These are phyloP conservation scores for Diplocarpon rosae DNA, from an alignment of 2,329 filamentous ascomycete species.

Conservation along the genomic window DNA sequence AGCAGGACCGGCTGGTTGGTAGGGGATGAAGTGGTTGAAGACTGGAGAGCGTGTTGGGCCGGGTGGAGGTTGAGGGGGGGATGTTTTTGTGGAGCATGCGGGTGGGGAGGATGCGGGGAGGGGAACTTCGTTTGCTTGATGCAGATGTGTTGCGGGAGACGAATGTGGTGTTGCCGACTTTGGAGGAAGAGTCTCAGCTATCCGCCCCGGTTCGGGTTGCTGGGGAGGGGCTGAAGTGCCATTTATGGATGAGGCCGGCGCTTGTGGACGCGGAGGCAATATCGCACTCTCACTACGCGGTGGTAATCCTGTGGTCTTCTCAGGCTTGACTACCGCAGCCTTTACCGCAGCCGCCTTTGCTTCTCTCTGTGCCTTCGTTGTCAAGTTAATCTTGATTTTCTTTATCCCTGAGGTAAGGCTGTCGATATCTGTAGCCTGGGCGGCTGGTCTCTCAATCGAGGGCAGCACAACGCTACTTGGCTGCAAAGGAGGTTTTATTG, in stretches of 20 bases:
- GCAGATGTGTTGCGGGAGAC: conserved; percentile 10
- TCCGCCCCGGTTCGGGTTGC: neutral
- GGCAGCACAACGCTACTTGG: conserved; percentile 7
- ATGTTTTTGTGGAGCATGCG: neutral
- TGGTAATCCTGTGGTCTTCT: conserved; percentile 2
- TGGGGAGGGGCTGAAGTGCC: neutral
- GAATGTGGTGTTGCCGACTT: conserved; percentile 15
- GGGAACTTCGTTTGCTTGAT: conserved; percentile 15
- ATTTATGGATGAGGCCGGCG: neutral
- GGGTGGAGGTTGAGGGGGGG: neutral
- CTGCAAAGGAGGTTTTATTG: neutral
- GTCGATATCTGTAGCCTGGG: conserved; percentile 34
- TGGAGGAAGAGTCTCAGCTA: conserved; percentile 5
- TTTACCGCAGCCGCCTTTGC: conserved; percentile 25
- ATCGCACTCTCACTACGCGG: conserved; percentile 1
- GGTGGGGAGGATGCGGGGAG: conserved; percentile 21
- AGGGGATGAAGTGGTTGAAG: conserved; percentile 39
- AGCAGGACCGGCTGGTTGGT: conserved; percentile 43
- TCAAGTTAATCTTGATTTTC: conserved; percentile 50
- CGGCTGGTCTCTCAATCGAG: conserved; percentile 2
- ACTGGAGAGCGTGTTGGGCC: neutral
- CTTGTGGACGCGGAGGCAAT: neutral
- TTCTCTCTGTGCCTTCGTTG: conserved; percentile 44
- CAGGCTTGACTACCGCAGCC: conserved; percentile 6
- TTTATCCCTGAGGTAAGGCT: conserved; percentile 47